Evolutionary conservation across 2,329 filamentous ascomycete genomes (phyloP).

Genomic region (Cladosporium sp.): DNA sequence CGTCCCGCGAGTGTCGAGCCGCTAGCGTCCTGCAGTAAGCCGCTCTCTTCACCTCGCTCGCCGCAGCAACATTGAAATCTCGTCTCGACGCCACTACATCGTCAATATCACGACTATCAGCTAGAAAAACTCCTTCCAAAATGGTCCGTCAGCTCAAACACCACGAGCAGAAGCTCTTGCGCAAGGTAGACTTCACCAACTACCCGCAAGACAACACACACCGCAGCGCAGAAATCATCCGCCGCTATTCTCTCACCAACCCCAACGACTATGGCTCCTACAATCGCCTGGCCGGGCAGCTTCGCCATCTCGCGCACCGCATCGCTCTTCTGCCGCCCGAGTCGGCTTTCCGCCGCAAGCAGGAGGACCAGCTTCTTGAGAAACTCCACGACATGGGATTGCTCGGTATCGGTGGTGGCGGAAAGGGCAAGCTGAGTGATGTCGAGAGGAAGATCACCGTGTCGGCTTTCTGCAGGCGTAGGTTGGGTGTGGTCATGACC

Average conservation of each 20-base stretch:
- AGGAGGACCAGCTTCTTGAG: constrained; percentile 81
- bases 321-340: constrained; percentile 77
- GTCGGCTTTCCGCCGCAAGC: constrained; percentile 72
- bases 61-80: constrained; percentile 9
- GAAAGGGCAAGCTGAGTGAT: constrained; percentile 57
- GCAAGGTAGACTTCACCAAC: constrained; percentile 89
- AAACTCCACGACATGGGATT: constrained; percentile 94
- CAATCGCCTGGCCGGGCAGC: constrained; percentile 52
- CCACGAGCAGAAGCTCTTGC: constrained; percentile 92
- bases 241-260: constrained; percentile 89
- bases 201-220: constrained; percentile 78
- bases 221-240: constrained; percentile 72
- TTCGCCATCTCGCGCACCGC: constrained; percentile 84
- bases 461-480: constrained; percentile 76
- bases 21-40: constrained; percentile 3
- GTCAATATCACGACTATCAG: background rate
- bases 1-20: background rate
- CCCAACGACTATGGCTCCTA: constrained; percentile 70
- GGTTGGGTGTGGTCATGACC: constrained; percentile 88
- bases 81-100: constrained; percentile 11
- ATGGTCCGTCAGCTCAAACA: constrained; percentile 98
- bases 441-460: constrained; percentile 90
- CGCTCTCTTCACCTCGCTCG: background rate
- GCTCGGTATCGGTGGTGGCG: constrained; percentile 62
- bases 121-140: constrained; percentile 21